phyloP scores from a whole-genome alignment of 176 grass and related monocot species.

The Oryza nivara region DNA sequence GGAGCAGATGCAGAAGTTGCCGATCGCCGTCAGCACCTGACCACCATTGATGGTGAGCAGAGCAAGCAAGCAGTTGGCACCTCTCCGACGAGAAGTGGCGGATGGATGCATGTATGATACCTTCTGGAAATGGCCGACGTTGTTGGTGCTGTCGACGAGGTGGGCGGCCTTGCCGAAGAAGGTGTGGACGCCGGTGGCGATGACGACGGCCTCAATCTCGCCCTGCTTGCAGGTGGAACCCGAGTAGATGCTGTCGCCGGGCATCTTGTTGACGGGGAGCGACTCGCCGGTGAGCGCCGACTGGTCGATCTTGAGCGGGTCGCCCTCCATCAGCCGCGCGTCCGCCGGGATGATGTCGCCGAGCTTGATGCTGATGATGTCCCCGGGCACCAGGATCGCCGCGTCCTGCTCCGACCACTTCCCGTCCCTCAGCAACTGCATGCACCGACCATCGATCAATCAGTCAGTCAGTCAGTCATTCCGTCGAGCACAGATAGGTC shows the following conservation, averaged over 20 bases:
- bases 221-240: constrained; percentile 97
- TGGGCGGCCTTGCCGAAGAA: constrained; percentile 97
- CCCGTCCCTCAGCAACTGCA: constrained; percentile 60
- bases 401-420: constrained; percentile 86
- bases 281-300: constrained; percentile 86
- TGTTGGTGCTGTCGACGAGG: constrained; percentile 94
- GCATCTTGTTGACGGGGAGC: constrained; percentile 67
- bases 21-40: constrained; percentile 71
- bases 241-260: constrained; percentile 71
- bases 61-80: neutral
- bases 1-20: constrained; percentile 85
- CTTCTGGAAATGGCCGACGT: constrained; percentile 92
- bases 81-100: neutral
- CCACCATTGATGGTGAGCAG: neutral
- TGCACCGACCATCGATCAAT: neutral
- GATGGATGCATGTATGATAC: constrained; percentile 18
- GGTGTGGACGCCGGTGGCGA: constrained; percentile 80
- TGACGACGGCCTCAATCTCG: constrained; percentile 86
- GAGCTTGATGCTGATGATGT: constrained; percentile 95
- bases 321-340: constrained; percentile 72
- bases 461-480: neutral
- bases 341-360: constrained; percentile 92
- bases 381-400: constrained; percentile 74
- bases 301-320: constrained; percentile 93
- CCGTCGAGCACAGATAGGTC: no score